Base-by-base conservation (phyloP, 331 rosid species). In the Telfairia occidentalis region DNA sequence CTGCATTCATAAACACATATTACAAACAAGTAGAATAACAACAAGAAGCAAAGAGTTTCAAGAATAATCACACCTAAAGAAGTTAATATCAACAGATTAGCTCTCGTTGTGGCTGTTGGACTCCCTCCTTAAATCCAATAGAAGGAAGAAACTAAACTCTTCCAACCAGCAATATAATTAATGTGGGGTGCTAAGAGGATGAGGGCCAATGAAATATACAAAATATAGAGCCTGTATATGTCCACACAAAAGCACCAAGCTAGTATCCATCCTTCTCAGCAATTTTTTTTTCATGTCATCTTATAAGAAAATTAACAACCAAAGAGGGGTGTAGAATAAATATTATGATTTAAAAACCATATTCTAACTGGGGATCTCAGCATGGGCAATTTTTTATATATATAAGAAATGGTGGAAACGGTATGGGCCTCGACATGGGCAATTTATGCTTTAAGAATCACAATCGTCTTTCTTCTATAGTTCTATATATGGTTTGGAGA, bases 1-100 rank as follows among this genome's bases (percentile, higher is more conserved):
- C 99, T 95, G 83, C 82, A 82, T 61, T 65, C 71, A 76, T 23
- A 87, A 81, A 58, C 46, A 49, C 37, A 71, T 73, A 75, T 75
- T 50, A 40, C 54, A 67, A 42, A 18, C 54, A 28, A 4, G 40
- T 5, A 46, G 18, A 67, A 40, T 40, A 23, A 6, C 48, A 42
- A 23, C 32, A 42, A 67, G 53, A 65, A 24, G 52, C 52, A 66
- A 13, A 40, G 10, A 66, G 35, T 40, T 12, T 23, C 37, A 23
- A 66, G 19, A 42, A 66, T 66, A 24, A 66, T 24, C 53, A 66
- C n/a, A 12, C 11, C 3, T 35, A 19, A 18, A 66, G 10, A 66
- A 40, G 53, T 40, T 65, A 28, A 38, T 35, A 65, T 65, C 30
- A 65, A 10, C 37, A 37, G 8, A 38, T 19, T 19, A 32, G 30